Evolutionary conservation across 176 grass and related monocot species (phyloP).

Genomic region (Echinochloa phyllopogon): DNA sequence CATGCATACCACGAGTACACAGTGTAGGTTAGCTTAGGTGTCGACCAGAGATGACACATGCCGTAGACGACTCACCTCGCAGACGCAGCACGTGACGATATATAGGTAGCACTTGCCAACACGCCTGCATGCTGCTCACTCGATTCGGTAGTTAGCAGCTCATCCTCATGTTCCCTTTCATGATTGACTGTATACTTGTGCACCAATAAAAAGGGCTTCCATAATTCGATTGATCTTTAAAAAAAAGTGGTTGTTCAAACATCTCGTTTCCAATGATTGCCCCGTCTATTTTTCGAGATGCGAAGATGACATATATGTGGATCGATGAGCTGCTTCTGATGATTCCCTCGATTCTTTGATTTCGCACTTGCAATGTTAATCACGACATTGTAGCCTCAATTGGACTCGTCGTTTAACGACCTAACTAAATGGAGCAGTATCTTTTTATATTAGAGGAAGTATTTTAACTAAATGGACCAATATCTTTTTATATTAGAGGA

Average conservation of each 20-base stretch:
- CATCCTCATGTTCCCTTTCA: background rate
- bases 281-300: background rate
- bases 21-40: background rate
- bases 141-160: background rate
- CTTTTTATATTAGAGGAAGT: no score
- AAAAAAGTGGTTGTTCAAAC: background rate
- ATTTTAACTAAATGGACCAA: no score
- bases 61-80: background rate
- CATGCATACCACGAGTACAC: background rate
- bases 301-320: background rate
- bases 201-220: background rate
- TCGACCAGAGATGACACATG: background rate
- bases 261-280: background rate
- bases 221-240: background rate
- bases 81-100: background rate
- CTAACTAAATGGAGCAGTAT: no score
- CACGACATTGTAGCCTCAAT: background rate
- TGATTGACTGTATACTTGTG: background rate
- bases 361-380: background rate
- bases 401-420: no score
- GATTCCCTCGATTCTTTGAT: background rate
- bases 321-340: background rate
- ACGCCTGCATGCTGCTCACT: background rate
- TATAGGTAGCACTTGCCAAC: background rate
- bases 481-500: no score